A percentile compares a stretch with the other conserved stretches of the same genome.
Conservation (phyloP, 768 basidiomycete species). For the Suillus spraguei region DNA sequence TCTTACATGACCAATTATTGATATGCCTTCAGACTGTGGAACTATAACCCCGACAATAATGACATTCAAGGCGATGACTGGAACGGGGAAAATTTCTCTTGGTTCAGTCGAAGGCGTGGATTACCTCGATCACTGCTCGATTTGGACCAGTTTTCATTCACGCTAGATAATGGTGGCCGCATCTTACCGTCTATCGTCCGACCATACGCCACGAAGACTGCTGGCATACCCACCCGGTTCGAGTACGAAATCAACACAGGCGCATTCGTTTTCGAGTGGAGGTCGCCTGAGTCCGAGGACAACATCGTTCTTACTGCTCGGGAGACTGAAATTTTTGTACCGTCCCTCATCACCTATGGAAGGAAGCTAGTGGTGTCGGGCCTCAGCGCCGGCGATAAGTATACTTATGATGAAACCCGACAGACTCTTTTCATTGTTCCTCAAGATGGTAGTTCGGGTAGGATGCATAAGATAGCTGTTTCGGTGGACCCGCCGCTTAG, state of each 20-base stretch:
- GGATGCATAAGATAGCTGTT: conserved; percentile 53
- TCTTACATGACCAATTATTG: neutral
- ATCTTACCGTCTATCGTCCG: conserved; percentile 81
- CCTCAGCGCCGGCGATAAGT: conserved; percentile 50
- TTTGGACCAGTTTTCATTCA: conserved; percentile 61
- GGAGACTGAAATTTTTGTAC: conserved; percentile 86
- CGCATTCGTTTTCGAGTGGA: conserved; percentile 67
- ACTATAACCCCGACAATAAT: conserved; percentile 87
- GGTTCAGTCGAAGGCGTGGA: conserved; percentile 73
- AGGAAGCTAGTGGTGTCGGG: conserved; percentile 62
- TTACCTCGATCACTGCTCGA: conserved; percentile 57
- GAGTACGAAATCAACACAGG: conserved; percentile 81
- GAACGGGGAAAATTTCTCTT: conserved; percentile 98
- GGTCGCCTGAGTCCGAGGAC: conserved; percentile 27
- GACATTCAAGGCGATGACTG: conserved; percentile 83
- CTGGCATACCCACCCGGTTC: conserved; percentile 77
- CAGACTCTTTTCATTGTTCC: conserved; percentile 78
- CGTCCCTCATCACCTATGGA: conserved; percentile 58
- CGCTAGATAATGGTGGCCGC: conserved; percentile 81
- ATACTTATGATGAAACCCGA: conserved; percentile 58
- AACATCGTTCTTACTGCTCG: conserved; percentile 40
- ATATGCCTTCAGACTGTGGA: conserved; percentile 71
- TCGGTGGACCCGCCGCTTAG: conserved; percentile 55
- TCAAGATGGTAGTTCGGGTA: conserved; percentile 43
- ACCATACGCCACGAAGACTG: conserved; percentile 89